Base-by-base conservation (phyloP, 805 yeast genomes). In the Candida fluviatilis region DNA sequence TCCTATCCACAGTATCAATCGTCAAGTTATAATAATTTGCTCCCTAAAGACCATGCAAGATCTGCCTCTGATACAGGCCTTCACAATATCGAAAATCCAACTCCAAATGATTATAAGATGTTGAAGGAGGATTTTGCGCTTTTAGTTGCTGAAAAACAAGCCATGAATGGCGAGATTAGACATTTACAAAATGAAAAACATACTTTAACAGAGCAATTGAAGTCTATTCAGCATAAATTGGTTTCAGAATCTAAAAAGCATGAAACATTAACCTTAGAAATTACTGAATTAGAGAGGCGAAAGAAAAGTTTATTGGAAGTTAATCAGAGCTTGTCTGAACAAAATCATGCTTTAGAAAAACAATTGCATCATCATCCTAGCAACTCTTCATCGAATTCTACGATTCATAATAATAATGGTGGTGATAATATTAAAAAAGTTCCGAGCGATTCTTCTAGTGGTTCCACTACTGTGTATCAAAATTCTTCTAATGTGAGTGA, bases 251-350 rank as follows among this genome's bases (percentile, higher is more conserved):
- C 68, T 26, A 53, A 66, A 1, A 60, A 66, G 1, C 77, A 73
- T 45, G 66, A 71, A 2, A 55, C 56, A 4, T 46, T 82, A 25
- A 40, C 63, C 15, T 64, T 61, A 31, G 88, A 83, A 28, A 67
- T 84, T 11, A 72, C 67, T 34, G 71, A 62, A 14, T 61, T 88
- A 44, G 69, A 61, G 21, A 42, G 49, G 0, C 71, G 73, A 34
- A 81, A 74, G 57, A 65, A 62, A 24, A 57, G 60, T 13, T 58
- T 87, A 15, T 18, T 43, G 30, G 62, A 59, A 14, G 46, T 47
- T 18, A 62, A 56, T 43, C 52, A 42, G 34, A 46, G 37, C 14
- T 48, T 54, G 27, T 34, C 47, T n/a, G 61, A 57, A 27, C 52
- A 54, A 23, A 33, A 23, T 21, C 35, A 33, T 23, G 12, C 28